Percentiles rank a stretch among this genome's conserved stretches.
Evolutionary conservation across 495 filamentous ascomycete genomes (phyloP).

Genomic region (Talaromyces nanjingensis): DNA sequence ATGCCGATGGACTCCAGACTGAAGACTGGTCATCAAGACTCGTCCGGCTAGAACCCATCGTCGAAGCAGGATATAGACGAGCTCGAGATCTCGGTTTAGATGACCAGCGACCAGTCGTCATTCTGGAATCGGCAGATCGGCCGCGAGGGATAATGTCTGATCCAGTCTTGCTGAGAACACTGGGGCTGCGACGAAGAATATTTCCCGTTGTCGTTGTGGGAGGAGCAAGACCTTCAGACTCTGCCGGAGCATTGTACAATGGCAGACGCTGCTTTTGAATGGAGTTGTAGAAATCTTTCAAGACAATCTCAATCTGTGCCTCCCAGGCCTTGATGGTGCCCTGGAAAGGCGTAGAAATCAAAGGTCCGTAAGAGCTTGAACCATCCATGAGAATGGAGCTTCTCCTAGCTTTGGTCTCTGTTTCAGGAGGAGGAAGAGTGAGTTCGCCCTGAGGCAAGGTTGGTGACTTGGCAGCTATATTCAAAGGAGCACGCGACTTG

Average conservation of each 20-base stretch:
- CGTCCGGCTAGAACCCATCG: slow-evolving; percentile 84
- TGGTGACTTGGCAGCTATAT: slow-evolving; percentile 20
- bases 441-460: slow-evolving; percentile 17
- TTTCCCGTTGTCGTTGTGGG: slow-evolving; percentile 21
- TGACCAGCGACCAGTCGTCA: slow-evolving; percentile 65
- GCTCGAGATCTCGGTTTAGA: slow-evolving; percentile 82
- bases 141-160: slow-evolving; percentile 68
- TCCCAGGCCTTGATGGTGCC: slow-evolving; percentile 81
- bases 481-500: slow-evolving; percentile 19
- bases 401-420: background rate
- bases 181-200: slow-evolving; percentile 78
- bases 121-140: slow-evolving; percentile 58
- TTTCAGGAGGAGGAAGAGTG: background rate
- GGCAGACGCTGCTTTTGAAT: slow-evolving; percentile 82
- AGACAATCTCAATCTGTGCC: slow-evolving; percentile 75
- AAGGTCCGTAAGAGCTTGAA: slow-evolving; percentile 33
- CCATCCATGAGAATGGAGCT: slow-evolving; percentile 15
- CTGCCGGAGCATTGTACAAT: slow-evolving; percentile 59
- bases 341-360: slow-evolving; percentile 73
- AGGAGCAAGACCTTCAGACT: slow-evolving; percentile 32
- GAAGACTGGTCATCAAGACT: slow-evolving; percentile 88
- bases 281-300: slow-evolving; percentile 87
- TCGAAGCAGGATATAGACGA: slow-evolving; percentile 68
- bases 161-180: slow-evolving; percentile 85
- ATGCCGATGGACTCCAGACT: slow-evolving; percentile 83